A percentile compares a stretch with the other conserved stretches of the same genome.
phyloP scores from a whole-genome alignment of 768 basidiomycete species.

The Rhodotorula babjevae region DNA sequence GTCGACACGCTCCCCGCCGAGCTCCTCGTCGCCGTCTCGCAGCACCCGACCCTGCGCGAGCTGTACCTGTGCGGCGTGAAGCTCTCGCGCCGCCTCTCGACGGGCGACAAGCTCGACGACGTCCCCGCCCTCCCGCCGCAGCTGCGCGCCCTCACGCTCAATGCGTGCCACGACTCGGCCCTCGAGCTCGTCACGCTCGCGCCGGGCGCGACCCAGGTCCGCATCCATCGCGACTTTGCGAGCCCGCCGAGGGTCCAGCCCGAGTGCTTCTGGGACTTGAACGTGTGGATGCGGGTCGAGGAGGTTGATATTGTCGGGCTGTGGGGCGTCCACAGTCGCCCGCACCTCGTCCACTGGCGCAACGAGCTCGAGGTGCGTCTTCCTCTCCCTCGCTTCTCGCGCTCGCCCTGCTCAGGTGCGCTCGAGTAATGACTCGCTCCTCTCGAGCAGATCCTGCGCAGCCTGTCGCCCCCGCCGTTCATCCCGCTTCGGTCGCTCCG shows the following conservation, averaged over 20 bases:
- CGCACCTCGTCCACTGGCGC: not conserved
- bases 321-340: not conserved
- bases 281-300: slow-evolving; percentile 9
- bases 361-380: not conserved
- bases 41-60: not conserved
- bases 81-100: not conserved
- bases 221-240: slow-evolving; percentile 6
- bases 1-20: not conserved
- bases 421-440: not conserved
- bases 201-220: not conserved
- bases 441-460: not conserved
- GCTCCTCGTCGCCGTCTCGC: not conserved
- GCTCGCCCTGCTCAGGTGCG: not conserved
- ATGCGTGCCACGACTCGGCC: slow-evolving; percentile 8
- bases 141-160: not conserved
- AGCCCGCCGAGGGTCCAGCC: not conserved
- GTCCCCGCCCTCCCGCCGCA: not conserved
- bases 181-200: not conserved
- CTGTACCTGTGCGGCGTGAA: slow-evolving; percentile 20
- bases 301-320: slow-evolving; percentile 6
- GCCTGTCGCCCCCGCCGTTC: not conserved
- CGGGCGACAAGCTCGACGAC: not conserved
- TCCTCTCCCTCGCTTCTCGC: no score
- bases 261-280: slow-evolving; percentile 7
- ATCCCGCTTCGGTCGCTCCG: slow-evolving; percentile 16